Percentiles rank a stretch among this genome's conserved stretches.
Evolutionary conservation across 179 eudicot genomes (phyloP).

Genomic region (Vitellaria paradoxa): DNA sequence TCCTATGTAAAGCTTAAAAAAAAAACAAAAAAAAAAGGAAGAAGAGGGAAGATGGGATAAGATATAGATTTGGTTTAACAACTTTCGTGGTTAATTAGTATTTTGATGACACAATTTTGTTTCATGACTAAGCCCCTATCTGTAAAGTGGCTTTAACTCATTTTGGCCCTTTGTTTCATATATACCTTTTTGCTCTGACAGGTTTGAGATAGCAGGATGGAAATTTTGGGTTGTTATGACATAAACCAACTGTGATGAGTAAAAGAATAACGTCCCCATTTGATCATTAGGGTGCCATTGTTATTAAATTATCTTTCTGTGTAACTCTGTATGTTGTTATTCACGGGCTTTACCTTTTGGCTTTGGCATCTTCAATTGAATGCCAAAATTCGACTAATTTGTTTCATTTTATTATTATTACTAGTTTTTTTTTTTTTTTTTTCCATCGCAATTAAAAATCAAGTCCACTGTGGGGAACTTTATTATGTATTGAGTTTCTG

Average conservation of each 20-base stretch:
- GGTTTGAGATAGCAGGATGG: neutral
- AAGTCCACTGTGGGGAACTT: neutral
- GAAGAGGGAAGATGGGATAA: too few species aligned
- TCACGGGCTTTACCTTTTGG: neutral
- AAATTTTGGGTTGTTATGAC: constrained; percentile 5
- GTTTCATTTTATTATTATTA: neutral
- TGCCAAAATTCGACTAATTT: neutral
- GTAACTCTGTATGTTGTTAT: neutral
- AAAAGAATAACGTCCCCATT: neutral
- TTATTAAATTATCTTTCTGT: neutral
- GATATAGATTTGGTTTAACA: constrained; percentile 11
- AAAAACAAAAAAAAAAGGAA: too few species aligned
- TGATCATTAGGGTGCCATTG: constrained; percentile 2
- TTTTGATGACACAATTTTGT: constrained; percentile 6
- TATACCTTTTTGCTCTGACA: neutral
- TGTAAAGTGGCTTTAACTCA: constrained; percentile 9
- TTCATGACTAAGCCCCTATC: neutral
- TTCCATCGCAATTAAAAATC: neutral
- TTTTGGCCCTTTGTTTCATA: neutral
- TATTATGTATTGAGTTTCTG: neutral
- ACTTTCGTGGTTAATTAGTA: constrained; percentile 9
- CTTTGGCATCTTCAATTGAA: neutral
- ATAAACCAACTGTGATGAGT: neutral
- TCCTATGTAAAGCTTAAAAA: constrained; percentile 7
- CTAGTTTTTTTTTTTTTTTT: neutral